Conservation (phyloP, 2,329 filamentous ascomycete species). For the Akanthomyces uredinophilus region DNA sequence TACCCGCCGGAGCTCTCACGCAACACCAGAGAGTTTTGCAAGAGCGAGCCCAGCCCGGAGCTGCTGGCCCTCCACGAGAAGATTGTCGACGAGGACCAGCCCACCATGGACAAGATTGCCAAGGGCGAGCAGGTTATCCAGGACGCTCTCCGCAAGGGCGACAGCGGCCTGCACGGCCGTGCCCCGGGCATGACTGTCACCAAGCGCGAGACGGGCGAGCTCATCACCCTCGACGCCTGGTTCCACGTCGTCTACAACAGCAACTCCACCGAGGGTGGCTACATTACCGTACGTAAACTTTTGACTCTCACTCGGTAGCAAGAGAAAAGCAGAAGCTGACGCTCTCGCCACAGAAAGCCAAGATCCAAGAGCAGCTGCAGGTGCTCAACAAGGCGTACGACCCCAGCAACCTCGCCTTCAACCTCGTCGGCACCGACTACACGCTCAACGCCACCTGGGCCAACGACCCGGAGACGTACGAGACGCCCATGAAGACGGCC, state of each 20-base stretch:
- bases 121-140: neutral
- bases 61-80: constrained; percentile 1
- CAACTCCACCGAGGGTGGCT: constrained; percentile 33
- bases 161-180: neutral
- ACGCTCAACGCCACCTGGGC: constrained; percentile 28
- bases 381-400: constrained; percentile 24
- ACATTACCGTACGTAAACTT: constrained; percentile 28
- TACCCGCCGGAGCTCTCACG: neutral
- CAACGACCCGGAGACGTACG: constrained; percentile 14
- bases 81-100: neutral
- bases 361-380: constrained; percentile 20
- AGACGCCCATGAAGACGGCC: neutral
- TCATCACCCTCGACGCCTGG: constrained; percentile 29
- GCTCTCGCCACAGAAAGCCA: constrained; percentile 11
- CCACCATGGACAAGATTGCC: constrained; percentile 8
- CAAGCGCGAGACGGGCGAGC: neutral
- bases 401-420: constrained; percentile 25
- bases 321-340: neutral
- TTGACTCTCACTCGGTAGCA: too few species aligned
- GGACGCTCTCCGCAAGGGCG: neutral
- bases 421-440: constrained; percentile 22
- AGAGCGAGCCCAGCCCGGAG: neutral
- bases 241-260: constrained; percentile 37
- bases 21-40: neutral
- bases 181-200: neutral